phyloP scores from a whole-genome alignment of 164 flowering plant species.

The Umbellularia californica region DNA sequence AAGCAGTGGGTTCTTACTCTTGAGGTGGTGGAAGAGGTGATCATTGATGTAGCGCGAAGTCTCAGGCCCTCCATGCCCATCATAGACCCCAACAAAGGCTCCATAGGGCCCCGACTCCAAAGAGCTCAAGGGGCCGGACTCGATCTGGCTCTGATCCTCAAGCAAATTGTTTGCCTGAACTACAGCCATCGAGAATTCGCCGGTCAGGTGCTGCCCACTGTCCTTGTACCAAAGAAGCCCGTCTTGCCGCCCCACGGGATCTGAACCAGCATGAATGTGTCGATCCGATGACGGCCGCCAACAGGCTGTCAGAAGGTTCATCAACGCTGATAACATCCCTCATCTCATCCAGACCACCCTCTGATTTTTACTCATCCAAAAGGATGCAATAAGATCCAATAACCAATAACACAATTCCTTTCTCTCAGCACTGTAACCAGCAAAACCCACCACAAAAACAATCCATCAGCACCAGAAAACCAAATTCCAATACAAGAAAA shows the following conservation, averaged over 20 bases:
- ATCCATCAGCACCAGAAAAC: neutral
- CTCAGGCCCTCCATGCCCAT: constrained; percentile 93
- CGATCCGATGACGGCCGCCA: constrained; percentile 56
- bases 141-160: constrained; percentile 86
- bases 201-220: constrained; percentile 62
- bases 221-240: constrained; percentile 88
- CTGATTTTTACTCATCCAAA: constrained; percentile 42
- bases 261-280: constrained; percentile 43
- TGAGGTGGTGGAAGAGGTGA: constrained; percentile 68
- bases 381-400: constrained; percentile 12
- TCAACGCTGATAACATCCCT: constrained; percentile 72
- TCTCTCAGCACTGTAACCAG: neutral
- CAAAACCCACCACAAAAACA: neutral
- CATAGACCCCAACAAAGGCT: constrained; percentile 73
- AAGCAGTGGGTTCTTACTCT: constrained; percentile 40
- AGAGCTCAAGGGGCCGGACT: constrained; percentile 61
- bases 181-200: constrained; percentile 85
- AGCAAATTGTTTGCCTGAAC: constrained; percentile 77
- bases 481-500: neutral
- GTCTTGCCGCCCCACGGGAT: constrained; percentile 56
- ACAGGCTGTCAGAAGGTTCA: constrained; percentile 66
- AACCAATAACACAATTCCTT: neutral
- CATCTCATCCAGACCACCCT: constrained; percentile 59
- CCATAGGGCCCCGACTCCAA: constrained; percentile 68
- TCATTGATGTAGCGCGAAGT: constrained; percentile 65